These are phyloP conservation scores for Zygoascus meyerae DNA, from an alignment of 1,139 yeast genomes.

Conservation along the genomic window DNA sequence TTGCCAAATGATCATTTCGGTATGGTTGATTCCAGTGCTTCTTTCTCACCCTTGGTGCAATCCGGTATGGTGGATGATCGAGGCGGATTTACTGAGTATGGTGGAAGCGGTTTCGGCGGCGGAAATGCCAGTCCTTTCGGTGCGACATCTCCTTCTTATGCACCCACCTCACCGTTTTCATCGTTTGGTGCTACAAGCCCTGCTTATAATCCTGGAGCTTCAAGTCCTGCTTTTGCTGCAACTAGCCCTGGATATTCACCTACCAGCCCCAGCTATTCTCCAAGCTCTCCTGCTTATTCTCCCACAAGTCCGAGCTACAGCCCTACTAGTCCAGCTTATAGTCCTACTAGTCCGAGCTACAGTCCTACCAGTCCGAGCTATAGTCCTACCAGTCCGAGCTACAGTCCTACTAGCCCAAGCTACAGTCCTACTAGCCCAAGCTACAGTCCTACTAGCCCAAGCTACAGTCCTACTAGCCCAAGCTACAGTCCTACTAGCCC, in stretches of 20 bases:
- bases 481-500: slow-evolving; percentile 64
- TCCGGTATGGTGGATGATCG: slow-evolving; percentile 75
- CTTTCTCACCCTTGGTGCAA: slow-evolving; percentile 87
- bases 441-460: slow-evolving; percentile 62
- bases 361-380: slow-evolving; percentile 61
- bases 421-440: slow-evolving; percentile 65
- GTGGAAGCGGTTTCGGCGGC: slow-evolving; percentile 43
- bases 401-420: slow-evolving; percentile 65
- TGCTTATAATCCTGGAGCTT: slow-evolving; percentile 54
- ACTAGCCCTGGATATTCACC: slow-evolving; percentile 69
- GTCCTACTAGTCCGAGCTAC: slow-evolving; percentile 70
- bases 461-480: slow-evolving; percentile 68
- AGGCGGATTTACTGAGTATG: slow-evolving; percentile 94
- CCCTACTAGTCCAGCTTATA: slow-evolving; percentile 55
- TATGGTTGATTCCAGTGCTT: slow-evolving; percentile 61
- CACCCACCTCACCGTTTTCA: slow-evolving; percentile 59
- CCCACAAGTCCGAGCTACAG: slow-evolving; percentile 65
- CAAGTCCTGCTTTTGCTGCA: slow-evolving; percentile 59
- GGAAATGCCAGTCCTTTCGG: slow-evolving; percentile 43
- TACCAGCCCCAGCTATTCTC: slow-evolving; percentile 71
- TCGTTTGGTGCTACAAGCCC: slow-evolving; percentile 68
- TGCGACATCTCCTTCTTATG: slow-evolving; percentile 59
- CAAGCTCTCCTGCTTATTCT: slow-evolving; percentile 54
- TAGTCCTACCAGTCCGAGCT: slow-evolving; percentile 60
- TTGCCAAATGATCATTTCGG: slow-evolving; percentile 64